A percentile compares a stretch with the other conserved stretches of the same genome.
Evolutionary conservation across 2,329 filamentous ascomycete genomes (phyloP).

Genomic region (Chrysoporthe puriensis): DNA sequence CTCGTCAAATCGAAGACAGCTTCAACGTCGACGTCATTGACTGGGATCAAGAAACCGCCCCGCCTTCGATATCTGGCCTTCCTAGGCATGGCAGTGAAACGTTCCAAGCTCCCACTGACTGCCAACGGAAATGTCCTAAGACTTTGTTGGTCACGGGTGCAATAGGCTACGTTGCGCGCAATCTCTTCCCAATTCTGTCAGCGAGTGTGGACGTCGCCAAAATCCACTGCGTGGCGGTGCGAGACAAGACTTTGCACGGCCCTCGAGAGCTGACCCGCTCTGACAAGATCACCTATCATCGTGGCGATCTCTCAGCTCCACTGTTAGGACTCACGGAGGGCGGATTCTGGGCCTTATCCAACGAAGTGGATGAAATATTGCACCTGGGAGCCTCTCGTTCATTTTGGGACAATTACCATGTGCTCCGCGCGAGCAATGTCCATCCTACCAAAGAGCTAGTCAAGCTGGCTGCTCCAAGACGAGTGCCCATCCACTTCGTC

Average conservation of each 20-base stretch:
- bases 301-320: slow-evolving; percentile 35
- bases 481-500: slow-evolving; percentile 38
- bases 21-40: slow-evolving; percentile 14
- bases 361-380: slow-evolving; percentile 48
- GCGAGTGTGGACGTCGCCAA: slow-evolving; percentile 36
- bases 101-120: too few relatives aligned
- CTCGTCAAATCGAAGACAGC: slow-evolving; percentile 34
- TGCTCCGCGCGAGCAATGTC: slow-evolving; percentile 42
- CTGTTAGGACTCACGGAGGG: slow-evolving; percentile 31
- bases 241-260: slow-evolving; percentile 23
- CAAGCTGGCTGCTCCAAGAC: slow-evolving; percentile 33
- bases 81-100: not conserved
- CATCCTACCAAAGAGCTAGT: slow-evolving; percentile 40
- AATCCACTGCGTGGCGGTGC: slow-evolving; percentile 50
- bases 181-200: slow-evolving; percentile 44
- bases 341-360: slow-evolving; percentile 16
- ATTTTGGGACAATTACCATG: slow-evolving; percentile 43
- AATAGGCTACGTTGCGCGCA: slow-evolving; percentile 45
- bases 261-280: not conserved
- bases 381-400: slow-evolving; percentile 53
- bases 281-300: slow-evolving; percentile 27
- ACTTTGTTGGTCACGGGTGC: slow-evolving; percentile 41
- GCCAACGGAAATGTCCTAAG: slow-evolving; percentile 30
- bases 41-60: slow-evolving; percentile 2
- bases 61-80: slow-evolving; percentile 14